Conservation (phyloP, 306 rosid species). For the Lupinus albus region DNA sequence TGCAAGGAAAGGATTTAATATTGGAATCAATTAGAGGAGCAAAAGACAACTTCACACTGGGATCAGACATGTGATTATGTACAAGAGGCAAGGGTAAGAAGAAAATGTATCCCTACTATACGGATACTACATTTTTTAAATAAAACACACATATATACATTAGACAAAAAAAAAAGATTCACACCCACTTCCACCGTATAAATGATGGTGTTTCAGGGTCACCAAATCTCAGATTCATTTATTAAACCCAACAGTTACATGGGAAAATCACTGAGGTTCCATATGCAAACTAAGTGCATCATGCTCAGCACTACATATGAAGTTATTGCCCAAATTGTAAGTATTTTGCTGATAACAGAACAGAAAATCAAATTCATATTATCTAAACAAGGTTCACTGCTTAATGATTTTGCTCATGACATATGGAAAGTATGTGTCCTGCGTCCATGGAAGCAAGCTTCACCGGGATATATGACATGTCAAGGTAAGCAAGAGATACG, state of each 20-base stretch:
- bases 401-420: constrained; percentile 58
- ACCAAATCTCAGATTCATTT: constrained; percentile 35
- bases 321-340: constrained; percentile 31
- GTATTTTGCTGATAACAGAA: constrained; percentile 38
- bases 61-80: too few relatives aligned
- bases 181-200: not conserved
- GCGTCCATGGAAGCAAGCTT: constrained; percentile 63
- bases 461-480: constrained; percentile 60
- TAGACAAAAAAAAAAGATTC: not conserved
- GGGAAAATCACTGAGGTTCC: constrained; percentile 22
- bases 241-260: constrained; percentile 30
- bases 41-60: too few relatives aligned
- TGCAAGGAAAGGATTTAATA: too few relatives aligned
- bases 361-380: constrained; percentile 34
- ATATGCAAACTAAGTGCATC: constrained; percentile 23
- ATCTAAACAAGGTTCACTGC: constrained; percentile 41
- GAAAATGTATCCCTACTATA: too few relatives aligned
- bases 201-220: constrained; percentile 10
- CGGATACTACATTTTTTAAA: too few relatives aligned
- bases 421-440: constrained; percentile 69
- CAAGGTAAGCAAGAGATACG: not conserved
- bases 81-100: too few relatives aligned
- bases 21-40: too few relatives aligned
- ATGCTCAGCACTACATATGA: constrained; percentile 27
- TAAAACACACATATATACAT: too few relatives aligned